These are phyloP conservation scores for Benincasa hispida DNA, from an alignment of 306 rosid genomes.

Conservation along the genomic window DNA sequence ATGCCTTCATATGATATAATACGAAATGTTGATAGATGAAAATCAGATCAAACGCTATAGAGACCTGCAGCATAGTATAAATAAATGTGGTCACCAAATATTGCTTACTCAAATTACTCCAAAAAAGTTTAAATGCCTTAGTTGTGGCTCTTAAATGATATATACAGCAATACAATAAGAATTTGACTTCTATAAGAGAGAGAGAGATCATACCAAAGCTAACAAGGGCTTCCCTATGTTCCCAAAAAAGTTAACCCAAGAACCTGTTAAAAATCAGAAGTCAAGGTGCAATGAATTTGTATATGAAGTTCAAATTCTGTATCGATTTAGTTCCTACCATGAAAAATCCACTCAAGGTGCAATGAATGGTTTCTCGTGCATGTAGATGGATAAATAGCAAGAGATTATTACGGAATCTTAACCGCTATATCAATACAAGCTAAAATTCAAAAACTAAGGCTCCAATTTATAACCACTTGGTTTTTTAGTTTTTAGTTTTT, in stretches of 20 bases:
- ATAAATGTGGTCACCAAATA: neutral
- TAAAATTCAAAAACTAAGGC: no score
- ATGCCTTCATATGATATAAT: slow-evolving; percentile 27
- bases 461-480: no score
- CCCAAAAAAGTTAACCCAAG: slow-evolving; percentile 74
- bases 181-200: no score
- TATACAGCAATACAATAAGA: neutral
- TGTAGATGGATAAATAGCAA: no score
- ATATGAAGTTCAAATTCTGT: no score
- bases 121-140: neutral
- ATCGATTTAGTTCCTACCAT: no score
- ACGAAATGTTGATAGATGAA: slow-evolving; percentile 55
- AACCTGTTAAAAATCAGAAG: slow-evolving; percentile 27
- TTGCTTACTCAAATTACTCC: neutral
- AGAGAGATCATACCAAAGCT: slow-evolving; percentile 43
- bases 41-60: slow-evolving; percentile 52
- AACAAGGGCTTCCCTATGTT: slow-evolving; percentile 59
- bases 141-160: neutral
- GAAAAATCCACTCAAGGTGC: no score
- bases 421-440: no score
- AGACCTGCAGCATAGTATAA: slow-evolving; percentile 35
- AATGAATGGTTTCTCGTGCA: no score
- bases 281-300: neutral
- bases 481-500: no score
- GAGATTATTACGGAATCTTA: no score